These are phyloP conservation scores for Backusella macrospora DNA, from an alignment of 192 early-diverging fungal species.

Conservation along the genomic window DNA sequence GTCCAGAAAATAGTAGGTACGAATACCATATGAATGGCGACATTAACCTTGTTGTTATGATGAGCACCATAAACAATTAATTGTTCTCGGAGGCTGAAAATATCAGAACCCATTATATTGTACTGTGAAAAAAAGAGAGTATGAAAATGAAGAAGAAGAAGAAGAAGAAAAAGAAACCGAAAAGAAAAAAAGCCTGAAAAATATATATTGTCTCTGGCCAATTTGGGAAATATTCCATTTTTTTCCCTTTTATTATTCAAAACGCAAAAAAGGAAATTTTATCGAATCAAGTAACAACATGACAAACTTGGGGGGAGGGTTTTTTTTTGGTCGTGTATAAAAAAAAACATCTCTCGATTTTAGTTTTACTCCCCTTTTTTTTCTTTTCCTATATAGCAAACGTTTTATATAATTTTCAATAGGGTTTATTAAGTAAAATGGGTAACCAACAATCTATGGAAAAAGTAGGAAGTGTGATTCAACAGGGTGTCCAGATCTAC, in stretches of 20 bases:
- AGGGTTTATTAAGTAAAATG: slow-evolving; percentile 12
- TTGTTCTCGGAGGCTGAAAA: slow-evolving; percentile 83
- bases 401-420: not conserved
- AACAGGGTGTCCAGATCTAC: slow-evolving; percentile 24
- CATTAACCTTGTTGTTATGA: slow-evolving; percentile 78
- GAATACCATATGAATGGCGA: slow-evolving; percentile 84
- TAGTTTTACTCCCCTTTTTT: slow-evolving; percentile 2
- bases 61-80: slow-evolving; percentile 81
- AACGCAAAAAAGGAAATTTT: too few species aligned
- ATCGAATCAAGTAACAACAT: too few species aligned
- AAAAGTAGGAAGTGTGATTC: not conserved
- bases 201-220: too few species aligned
- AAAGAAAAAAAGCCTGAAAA: not conserved
- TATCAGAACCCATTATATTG: slow-evolving; percentile 35
- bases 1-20: slow-evolving; percentile 92
- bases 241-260: too few species aligned
- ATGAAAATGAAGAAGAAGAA: not conserved
- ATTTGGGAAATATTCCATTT: too few species aligned
- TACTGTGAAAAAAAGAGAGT: not conserved
- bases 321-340: too few species aligned
- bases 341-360: not conserved
- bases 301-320: too few species aligned
- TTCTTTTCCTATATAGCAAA: not conserved
- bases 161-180: slow-evolving; percentile 18
- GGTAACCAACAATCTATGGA: slow-evolving; percentile 33